phyloP scores from a whole-genome alignment of 768 basidiomycete species.

The Tricholoma flavovirens region DNA sequence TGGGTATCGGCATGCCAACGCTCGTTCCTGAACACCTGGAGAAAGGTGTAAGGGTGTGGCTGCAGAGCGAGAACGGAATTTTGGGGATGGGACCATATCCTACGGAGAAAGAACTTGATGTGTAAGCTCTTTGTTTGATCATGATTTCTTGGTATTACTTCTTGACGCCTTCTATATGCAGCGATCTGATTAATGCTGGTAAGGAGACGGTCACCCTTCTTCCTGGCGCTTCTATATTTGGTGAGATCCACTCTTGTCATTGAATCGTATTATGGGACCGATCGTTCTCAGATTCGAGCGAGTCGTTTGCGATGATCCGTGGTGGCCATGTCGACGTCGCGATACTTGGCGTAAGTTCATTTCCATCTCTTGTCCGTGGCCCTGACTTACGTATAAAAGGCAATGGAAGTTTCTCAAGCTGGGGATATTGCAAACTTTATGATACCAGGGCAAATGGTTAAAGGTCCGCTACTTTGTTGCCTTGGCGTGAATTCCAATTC shows the following conservation, averaged over 20 bases:
- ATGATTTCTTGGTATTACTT: neutral
- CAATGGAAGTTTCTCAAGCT: slow-evolving; percentile 90
- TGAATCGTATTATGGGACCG: neutral
- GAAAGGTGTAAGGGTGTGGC: slow-evolving; percentile 73
- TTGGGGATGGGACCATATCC: slow-evolving; percentile 91
- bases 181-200: slow-evolving; percentile 91
- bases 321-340: slow-evolving; percentile 93
- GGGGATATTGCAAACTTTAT: slow-evolving; percentile 98
- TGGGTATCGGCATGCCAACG: slow-evolving; percentile 91
- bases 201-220: slow-evolving; percentile 93
- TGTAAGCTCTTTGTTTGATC: slow-evolving; percentile 42
- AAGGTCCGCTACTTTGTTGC: slow-evolving; percentile 38
- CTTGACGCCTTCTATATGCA: slow-evolving; percentile 22
- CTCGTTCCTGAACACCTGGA: slow-evolving; percentile 77
- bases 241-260: slow-evolving; percentile 33
- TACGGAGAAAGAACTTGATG: slow-evolving; percentile 69
- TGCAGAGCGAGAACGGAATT: slow-evolving; percentile 90
- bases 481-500: neutral
- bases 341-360: slow-evolving; percentile 76
- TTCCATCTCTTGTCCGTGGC: neutral
- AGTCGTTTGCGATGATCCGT: slow-evolving; percentile 97
- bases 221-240: slow-evolving; percentile 89
- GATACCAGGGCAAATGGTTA: slow-evolving; percentile 93
- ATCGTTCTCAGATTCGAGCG: slow-evolving; percentile 62
- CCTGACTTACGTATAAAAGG: slow-evolving; percentile 36